Base-by-base conservation (phyloP, 495 filamentous ascomycete genomes). In the Coniosporium apollinis region DNA sequence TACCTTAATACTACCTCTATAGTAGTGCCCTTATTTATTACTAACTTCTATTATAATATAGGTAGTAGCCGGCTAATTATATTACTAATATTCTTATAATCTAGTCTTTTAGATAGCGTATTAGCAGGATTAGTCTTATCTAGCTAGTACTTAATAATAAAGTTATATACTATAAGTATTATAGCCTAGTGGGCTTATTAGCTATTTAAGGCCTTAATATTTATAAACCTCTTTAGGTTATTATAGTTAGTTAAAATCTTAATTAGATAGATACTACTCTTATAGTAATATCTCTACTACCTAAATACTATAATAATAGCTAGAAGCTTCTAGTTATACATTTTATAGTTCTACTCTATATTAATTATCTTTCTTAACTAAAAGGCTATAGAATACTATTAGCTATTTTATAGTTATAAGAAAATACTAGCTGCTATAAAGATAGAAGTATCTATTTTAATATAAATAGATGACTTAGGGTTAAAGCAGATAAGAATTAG, bases 281-380 rank as follows among this genome's bases (percentile, higher is more conserved):
- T 15, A 6, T 8, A 15, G 8, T 31, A 7, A 8, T 6, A 15
- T 6, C 29, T 7, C 29, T 16, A 31, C 16, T 31, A 6, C 17
- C 17, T 16, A 31, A 62, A 41, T 29, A 34, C 48, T 17, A 31
- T 15, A 13, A 62, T 43, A 15, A 62, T 56, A 8, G 46, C 47
- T 16, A 62, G 46, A 16, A 61, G 43, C 43, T 60, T 54, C 37
- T 60, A 58, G 38, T 55, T 42, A 41, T 51, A 37, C 19, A 54
- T 55, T 19, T 49, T 19, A 37, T 55, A 54, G 36, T 54, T 55
- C 13, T 22, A 52, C 29, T 56, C 36, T 3, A 38, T 34, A 22
- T 33, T 41, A 11, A 18, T 37, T 10, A 41, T 46, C 39, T 48
- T 55, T 33, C 39, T 47, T 5, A 41, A 55, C 29, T 46, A 55